These are phyloP conservation scores for Aspergillus incahuasiensis DNA, from an alignment of 495 filamentous ascomycete genomes.

Conservation along the genomic window DNA sequence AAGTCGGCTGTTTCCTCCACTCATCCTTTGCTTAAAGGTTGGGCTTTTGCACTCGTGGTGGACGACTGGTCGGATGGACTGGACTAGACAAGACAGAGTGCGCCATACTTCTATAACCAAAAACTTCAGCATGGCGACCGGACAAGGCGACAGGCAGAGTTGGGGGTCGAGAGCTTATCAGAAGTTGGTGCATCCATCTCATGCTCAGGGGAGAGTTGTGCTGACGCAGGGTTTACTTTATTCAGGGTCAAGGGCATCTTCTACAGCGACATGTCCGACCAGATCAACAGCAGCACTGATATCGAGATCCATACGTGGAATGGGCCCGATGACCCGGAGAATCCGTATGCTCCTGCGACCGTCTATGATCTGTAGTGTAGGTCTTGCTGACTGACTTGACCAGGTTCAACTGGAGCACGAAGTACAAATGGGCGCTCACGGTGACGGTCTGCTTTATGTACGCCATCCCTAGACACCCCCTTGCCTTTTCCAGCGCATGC, in stretches of 20 bases:
- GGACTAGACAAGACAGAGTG: no score
- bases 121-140: not conserved
- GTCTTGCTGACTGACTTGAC: not conserved
- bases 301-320: conserved; percentile 33
- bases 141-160: not conserved
- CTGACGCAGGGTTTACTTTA: not conserved
- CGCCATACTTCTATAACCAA: not conserved
- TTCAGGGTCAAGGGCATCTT: not conserved
- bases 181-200: not conserved
- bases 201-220: not conserved
- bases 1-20: not conserved
- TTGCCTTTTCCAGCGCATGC: not conserved
- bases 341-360: conserved; percentile 15
- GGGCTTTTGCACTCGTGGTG: not conserved
- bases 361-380: not conserved
- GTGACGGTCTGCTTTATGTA: conserved; percentile 41
- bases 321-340: conserved; percentile 30
- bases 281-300: conserved; percentile 14
- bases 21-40: not conserved
- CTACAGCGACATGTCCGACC: conserved; percentile 16
- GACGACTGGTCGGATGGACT: no score
- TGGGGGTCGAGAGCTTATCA: not conserved
- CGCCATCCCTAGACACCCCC: not conserved
- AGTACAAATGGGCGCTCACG: conserved; percentile 38
- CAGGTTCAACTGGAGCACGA: conserved; percentile 20